Base-by-base conservation (phyloP, 805 yeast species). In the Candida silvicultrix region DNA sequence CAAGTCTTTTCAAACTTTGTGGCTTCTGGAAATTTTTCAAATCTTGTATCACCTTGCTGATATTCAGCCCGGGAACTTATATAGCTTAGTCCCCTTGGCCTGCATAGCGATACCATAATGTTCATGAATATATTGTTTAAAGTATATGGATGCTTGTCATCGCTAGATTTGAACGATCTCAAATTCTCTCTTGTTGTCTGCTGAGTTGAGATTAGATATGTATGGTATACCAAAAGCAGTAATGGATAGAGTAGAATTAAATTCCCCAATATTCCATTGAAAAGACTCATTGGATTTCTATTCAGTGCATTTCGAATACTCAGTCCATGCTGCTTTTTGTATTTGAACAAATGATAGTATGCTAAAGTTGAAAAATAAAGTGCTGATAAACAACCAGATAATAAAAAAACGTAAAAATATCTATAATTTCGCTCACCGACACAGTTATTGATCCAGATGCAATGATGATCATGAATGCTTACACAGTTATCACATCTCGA, bases 171-270 rank as follows among this genome's bases (percentile, higher is more conserved):
- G 8, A 69, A 64, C 22, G 71, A 63, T 54, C 75, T 76, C 42
- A 87, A 65, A 56, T 74, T 86, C 53, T 87, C 96, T 50, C 89
- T 70, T 7, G 95, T 86, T 9, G 90, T 82, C 50, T 83, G 71
- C 41, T 81, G 82, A 8, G 77, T 71, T 1, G 76, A 57, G 0
- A 80, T 75, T 43, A 86, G 61, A 43, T 68, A 74, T 1, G 77
- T 34, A 55, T 87, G 95, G 52, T 73, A 75, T 0, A 64, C 38
- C 18, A 83, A 57, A 15, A 87, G 61, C 22, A 79, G 49, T 0
- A 70, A 40, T 2, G 94, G 90, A 54, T 84, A 85, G 2, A 72
- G 50, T n/a, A 77, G 29, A 2, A 68, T 65, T 1, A 82, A 23
- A 2, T 68, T 58, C 0, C 75, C 69, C 45, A 74, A 75, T 3